Percentiles rank a stretch among this genome's conserved stretches.
Evolutionary conservation across 2,329 filamentous ascomycete species (phyloP).

Genomic region (Alternaria sp.): DNA sequence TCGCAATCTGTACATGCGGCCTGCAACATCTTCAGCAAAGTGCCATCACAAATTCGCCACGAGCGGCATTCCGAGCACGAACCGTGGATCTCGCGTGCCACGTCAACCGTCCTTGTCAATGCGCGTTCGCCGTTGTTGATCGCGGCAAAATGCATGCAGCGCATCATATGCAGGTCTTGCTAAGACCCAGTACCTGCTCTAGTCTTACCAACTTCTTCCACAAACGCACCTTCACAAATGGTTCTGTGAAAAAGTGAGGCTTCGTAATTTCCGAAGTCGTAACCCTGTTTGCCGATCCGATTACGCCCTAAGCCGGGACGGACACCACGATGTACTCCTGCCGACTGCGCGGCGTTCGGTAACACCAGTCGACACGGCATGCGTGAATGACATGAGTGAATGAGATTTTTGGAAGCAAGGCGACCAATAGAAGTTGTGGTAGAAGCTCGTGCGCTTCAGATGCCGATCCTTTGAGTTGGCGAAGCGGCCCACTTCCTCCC

Average conservation of each 20-base stretch:
- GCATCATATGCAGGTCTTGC: background rate
- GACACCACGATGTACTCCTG: background rate
- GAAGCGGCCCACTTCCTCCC: background rate
- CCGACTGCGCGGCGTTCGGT: background rate
- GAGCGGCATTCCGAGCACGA: background rate
- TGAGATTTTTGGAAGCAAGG: background rate
- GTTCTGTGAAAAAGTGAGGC: background rate
- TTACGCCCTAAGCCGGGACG: background rate
- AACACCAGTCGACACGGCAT: background rate
- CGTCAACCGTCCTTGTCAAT: background rate
- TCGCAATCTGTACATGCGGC: background rate
- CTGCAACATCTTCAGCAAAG: background rate
- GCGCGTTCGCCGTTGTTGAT: background rate
- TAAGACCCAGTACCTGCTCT: background rate
- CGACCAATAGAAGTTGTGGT: background rate
- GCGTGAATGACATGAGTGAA: background rate
- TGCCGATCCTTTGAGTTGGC: background rate
- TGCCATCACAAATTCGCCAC: background rate
- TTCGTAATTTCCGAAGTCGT: background rate
- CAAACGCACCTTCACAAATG: background rate
- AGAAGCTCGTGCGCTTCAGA: background rate
- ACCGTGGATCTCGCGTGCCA: background rate
- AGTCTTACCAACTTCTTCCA: background rate
- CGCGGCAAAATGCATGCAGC: background rate
- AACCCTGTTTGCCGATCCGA: slow-evolving; percentile 1